Conservation (phyloP, 257 asterid genomes). For the Nicotiana tomentosiformis region DNA sequence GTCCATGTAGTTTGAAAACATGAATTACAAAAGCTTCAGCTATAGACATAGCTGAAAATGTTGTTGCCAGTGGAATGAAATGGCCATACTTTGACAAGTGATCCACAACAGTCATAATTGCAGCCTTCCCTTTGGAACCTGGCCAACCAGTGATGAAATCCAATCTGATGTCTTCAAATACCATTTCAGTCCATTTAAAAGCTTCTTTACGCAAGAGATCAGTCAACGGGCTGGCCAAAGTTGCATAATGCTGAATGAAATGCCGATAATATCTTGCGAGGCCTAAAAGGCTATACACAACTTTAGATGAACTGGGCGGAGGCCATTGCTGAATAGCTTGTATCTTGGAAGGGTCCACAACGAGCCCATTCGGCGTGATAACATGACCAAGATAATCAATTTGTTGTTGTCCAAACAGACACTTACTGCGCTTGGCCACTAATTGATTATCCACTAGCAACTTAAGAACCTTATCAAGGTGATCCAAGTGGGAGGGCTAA, state of each 20-base stretch:
- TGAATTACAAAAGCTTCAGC: background rate
- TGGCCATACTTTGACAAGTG: background rate
- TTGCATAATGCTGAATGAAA: no score
- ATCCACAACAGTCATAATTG: background rate
- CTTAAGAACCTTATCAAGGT: no score
- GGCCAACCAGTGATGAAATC: background rate
- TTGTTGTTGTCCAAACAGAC: no score
- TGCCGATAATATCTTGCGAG: no score
- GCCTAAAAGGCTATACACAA: background rate
- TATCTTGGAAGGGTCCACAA: background rate
- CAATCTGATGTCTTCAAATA: background rate
- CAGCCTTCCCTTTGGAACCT: background rate
- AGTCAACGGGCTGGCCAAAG: no score
- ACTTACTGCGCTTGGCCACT: no score
- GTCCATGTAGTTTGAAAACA: background rate
- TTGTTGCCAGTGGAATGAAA: background rate
- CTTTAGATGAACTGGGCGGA: background rate
- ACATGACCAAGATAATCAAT: background rate
- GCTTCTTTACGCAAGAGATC: no score
- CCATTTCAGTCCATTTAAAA: background rate
- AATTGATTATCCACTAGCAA: no score
- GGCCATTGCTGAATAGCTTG: background rate
- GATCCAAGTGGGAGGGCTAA: no score
- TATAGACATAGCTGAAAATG: background rate
- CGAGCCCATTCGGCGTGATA: background rate